Percentiles rank a stretch among this genome's conserved stretches.
These are phyloP conservation scores for Oehlia diaphana DNA, from an alignment of 192 early-diverging fungal species.

Conservation along the genomic window DNA sequence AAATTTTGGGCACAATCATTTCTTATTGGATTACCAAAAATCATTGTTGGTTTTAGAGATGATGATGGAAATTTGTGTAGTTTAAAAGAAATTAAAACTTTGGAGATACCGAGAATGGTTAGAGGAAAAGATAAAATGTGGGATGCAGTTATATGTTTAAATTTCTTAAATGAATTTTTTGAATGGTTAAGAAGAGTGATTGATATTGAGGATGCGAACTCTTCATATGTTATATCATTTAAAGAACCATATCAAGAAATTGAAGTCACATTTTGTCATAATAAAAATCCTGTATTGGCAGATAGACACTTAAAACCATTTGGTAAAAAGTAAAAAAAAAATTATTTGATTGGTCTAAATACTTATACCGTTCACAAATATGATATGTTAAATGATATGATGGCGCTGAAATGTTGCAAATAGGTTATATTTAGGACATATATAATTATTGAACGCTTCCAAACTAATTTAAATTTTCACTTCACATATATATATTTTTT, in stretches of 20 bases:
- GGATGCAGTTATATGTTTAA: constrained; percentile 84
- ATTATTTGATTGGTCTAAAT: too few species aligned
- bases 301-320: constrained; percentile 54
- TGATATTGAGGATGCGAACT: constrained; percentile 43
- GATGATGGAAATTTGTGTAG: constrained; percentile 60
- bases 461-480: too few species aligned
- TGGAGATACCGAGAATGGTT: constrained; percentile 80
- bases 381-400: too few species aligned
- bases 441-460: too few species aligned
- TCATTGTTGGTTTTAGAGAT: constrained; percentile 87
- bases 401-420: too few species aligned
- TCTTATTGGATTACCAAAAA: constrained; percentile 78
- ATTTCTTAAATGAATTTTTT: constrained; percentile 73
- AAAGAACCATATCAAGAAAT: constrained; percentile 46
- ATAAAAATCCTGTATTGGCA: constrained; percentile 42
- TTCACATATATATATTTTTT: too few species aligned
- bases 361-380: too few species aligned
- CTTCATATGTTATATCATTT: constrained; percentile 47
- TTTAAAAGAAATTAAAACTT: constrained; percentile 69
- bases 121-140: constrained; percentile 67
- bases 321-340: constrained; percentile 23
- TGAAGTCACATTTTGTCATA: constrained; percentile 33
- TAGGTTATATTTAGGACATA: too few species aligned
- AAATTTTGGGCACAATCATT: constrained; percentile 95
- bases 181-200: constrained; percentile 44